Base-by-base conservation (phyloP, 1,139 yeast genomes). In the Pneumocystis wakefieldiae region DNA sequence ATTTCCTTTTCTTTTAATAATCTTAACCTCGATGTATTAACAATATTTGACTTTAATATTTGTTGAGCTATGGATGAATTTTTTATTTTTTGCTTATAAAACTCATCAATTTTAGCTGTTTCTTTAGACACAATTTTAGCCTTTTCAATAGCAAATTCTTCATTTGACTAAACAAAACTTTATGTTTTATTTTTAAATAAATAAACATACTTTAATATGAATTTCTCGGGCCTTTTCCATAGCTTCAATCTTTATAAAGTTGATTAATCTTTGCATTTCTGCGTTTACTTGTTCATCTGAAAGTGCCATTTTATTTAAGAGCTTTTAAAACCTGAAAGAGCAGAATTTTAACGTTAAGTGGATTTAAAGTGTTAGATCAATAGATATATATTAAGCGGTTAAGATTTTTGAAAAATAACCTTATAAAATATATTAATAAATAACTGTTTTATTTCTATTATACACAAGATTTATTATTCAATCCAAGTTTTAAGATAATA, bases 211-310 rank as follows among this genome's bases (percentile, higher is more conserved):
- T 80, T 92, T 94, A 73, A 92, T 81, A 75, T 81, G 85, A 73
- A 94, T 90, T 76, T 94, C 99, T 76, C 87, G 88, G 68, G 98
- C 97, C 80, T 94, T 94, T 76, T 94, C 99, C 72, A 91, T 95
- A 53, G 98, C 98, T 79, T 94, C 99, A 82, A 91, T 91, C 78
- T 86, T 88, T 81, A 94, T 94, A 84, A 92, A 94, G 75, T 95
- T 92, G 75, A 92, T 96, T 97, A 94, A 92, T 80, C 92, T 92
- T 76, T 86, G 85, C 76, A 92, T 89, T 80, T 92, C 98, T 70
- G 90, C 88, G 73, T 86, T 90, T 71, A 90, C 97, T 92, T 90
- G 62, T 64, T 57, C 57, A 57, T 61, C 62, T 48, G 62, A 57
- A 15, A 62, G 48, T n/a, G 39, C 29, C 60, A 58, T 58, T 38